Conservation (phyloP, 1,284 basidiomycete genomes). For the Serendipita sp. region DNA sequence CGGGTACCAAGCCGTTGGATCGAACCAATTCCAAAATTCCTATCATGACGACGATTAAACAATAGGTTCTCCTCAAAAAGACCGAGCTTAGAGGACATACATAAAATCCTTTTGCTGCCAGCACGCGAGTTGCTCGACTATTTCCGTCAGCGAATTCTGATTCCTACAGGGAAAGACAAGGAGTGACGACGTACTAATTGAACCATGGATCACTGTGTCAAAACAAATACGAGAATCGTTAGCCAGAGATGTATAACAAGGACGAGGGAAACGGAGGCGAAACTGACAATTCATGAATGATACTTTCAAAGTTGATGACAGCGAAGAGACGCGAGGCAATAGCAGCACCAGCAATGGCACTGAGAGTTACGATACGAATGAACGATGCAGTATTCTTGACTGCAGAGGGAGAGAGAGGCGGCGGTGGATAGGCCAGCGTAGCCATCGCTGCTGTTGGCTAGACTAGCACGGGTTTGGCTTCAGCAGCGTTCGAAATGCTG, state of each 20-base stretch:
- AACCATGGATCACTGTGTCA: conserved; percentile 84
- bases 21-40: conserved; percentile 99
- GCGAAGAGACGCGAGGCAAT: conserved; percentile 94
- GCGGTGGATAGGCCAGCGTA: conserved; percentile 13
- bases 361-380: conserved; percentile 73
- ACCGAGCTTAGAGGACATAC: conserved; percentile 32
- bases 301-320: conserved; percentile 95
- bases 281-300: conserved; percentile 95
- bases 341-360: conserved; percentile 82
- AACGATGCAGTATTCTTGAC: conserved; percentile 73
- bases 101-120: conserved; percentile 89
- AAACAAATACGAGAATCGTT: conserved; percentile 12
- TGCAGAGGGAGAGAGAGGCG: conserved; percentile 37
- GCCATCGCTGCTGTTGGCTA: background rate
- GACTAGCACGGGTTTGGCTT: background rate
- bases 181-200: conserved; percentile 58
- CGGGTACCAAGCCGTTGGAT: conserved; percentile 98
- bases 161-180: background rate
- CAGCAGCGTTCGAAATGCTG: background rate
- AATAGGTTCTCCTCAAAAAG: background rate
- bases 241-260: conserved; percentile 9
- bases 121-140: conserved; percentile 79
- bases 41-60: conserved; percentile 23
- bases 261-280: background rate
- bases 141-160: background rate